Evolutionary conservation across 2,329 filamentous ascomycete genomes (phyloP).

Genomic region (Penicillium sp.): DNA sequence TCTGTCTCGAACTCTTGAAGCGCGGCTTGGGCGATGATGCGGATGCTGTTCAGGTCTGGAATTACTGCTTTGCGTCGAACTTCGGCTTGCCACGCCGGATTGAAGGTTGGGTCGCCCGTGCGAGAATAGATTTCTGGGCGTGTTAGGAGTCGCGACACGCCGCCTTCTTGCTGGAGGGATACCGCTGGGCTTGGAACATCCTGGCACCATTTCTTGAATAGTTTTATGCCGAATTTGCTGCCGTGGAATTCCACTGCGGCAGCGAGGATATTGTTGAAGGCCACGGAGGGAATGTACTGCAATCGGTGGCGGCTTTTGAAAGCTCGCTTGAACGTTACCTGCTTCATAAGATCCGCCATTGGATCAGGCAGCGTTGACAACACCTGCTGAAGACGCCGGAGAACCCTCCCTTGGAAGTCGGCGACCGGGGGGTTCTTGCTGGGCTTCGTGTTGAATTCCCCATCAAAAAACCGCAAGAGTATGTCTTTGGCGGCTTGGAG

Average conservation of each 20-base stretch:
- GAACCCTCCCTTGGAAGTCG: conserved; percentile 28
- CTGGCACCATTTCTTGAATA: conserved; percentile 49
- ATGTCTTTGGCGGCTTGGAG: conserved; percentile 30
- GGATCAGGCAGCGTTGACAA: conserved; percentile 33
- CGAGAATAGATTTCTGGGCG: conserved; percentile 20
- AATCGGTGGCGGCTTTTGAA: conserved; percentile 17
- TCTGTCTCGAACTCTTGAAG: conserved; percentile 25
- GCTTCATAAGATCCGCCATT: conserved; percentile 26
- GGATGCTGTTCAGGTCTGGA: conserved; percentile 35
- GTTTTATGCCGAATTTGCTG: conserved; percentile 43
- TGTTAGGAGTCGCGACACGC: conserved; percentile 26
- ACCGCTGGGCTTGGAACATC: conserved; percentile 24
- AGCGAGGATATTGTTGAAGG: conserved; percentile 53
- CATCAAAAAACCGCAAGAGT: conserved; percentile 32
- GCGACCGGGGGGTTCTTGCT: conserved; percentile 12
- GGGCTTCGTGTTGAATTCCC: conserved; percentile 30
- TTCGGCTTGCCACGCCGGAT: conserved; percentile 23
- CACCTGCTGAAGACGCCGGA: conserved; percentile 29
- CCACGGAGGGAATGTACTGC: conserved; percentile 31
- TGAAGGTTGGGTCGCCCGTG: conserved; percentile 26
- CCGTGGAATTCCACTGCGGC: conserved; percentile 52
- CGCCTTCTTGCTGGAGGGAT: conserved; percentile 24
- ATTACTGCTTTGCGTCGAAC: conserved; percentile 27
- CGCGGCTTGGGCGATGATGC: conserved; percentile 36
- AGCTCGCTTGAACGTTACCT: conserved; percentile 15